phyloP scores from a whole-genome alignment of 2,329 filamentous ascomycete species.

The Teratosphaeria gauchensis region DNA sequence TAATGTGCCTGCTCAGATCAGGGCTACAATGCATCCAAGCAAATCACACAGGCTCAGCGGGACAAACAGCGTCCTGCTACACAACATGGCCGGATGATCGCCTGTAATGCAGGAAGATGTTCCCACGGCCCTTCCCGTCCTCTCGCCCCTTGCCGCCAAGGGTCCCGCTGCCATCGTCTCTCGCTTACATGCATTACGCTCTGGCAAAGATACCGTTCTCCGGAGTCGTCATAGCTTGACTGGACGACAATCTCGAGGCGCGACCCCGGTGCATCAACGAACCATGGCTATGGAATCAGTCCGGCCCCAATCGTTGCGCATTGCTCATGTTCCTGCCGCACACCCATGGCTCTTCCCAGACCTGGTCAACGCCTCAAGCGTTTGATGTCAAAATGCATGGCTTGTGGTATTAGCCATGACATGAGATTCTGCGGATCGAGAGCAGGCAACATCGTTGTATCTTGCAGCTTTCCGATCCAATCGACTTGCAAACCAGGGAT shows the following conservation, averaged over 20 bases:
- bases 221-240: not conserved
- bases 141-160: not conserved
- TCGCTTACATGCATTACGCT: not conserved
- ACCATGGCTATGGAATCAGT: not conserved
- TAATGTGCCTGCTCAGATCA: not conserved
- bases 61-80: not conserved
- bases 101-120: conserved; percentile 1
- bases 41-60: not conserved
- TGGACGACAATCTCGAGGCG: not conserved
- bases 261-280: not conserved
- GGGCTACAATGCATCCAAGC: not conserved
- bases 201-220: not conserved
- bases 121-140: not conserved
- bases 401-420: not conserved
- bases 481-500: not conserved
- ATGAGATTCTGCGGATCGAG: not conserved
- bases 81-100: not conserved
- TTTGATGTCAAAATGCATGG: not conserved
- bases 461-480: not conserved
- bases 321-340: not conserved
- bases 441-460: not conserved
- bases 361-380: not conserved
- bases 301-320: not conserved
- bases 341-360: not conserved
- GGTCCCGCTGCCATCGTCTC: not conserved